Base-by-base conservation (phyloP, 2,329 filamentous ascomycete species). In the Aschersonia sp. region DNA sequence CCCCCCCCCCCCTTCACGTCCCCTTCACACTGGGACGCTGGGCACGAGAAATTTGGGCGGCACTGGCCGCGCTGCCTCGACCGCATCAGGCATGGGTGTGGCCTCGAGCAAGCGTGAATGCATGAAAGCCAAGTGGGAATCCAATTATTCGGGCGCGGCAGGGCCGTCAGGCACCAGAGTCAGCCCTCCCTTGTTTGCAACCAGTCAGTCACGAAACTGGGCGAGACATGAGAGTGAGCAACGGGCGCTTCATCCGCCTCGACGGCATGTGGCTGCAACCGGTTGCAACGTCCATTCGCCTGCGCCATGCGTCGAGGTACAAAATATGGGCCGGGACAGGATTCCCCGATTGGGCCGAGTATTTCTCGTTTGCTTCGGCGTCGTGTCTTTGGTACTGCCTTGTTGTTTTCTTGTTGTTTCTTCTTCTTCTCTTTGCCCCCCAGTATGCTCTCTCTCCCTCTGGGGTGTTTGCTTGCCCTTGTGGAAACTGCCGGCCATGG, bases 11-110 rank as follows among this genome's bases (percentile, higher is more conserved):
- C 20, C 20, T 20, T 20, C 20, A 20, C 20, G 20, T 20, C 20
- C 20, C 20, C 20, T 20, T 20, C 20, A 20, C 20, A 20, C 20
- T 20, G 20, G 20, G 20, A 20, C 20, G 20, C 20, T 20, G 20
- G 20, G 20, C 20, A 20, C 20, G 20, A 20, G 20, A 41, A 45
- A 31, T 30, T 31, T 4, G 30, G 35, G 44, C 43, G 43, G 43
- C 45, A 50, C 45, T 45, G 43, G 46, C 31, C 35, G 45, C 44
- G 6, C 43, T 42, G 40, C 43, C 45, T 46, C 42, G 40, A 40
- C 46, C 49, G 49, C 41, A 48, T 51, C 44, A 28, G 47, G 49
- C 47, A 51, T 45, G 45, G 47, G 49, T 43, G 43, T 45, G 44
- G 6, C 40, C 31, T 44, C 10, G 48, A 48, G 49, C 48, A 41